phyloP scores from a whole-genome alignment of 2,329 filamentous ascomycete species.

The Clarireedia paspali region DNA sequence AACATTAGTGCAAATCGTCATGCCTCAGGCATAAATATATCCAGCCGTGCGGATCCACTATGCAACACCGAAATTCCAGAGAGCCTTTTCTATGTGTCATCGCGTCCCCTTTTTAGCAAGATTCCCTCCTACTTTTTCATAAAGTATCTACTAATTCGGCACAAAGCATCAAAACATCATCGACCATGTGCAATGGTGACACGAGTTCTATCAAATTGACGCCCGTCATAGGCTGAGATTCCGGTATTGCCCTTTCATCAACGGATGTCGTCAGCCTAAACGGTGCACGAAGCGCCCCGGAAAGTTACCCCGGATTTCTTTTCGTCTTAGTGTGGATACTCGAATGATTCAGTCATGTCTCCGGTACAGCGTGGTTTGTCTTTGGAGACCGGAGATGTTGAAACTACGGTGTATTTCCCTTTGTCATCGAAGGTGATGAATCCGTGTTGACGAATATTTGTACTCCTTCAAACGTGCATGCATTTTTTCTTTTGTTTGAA shows the following conservation, averaged over 20 bases:
- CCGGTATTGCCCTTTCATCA: not conserved
- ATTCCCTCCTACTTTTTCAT: not conserved
- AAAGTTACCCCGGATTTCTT: not conserved
- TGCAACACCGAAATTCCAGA: not conserved
- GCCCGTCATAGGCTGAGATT: not conserved
- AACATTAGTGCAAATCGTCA: too few species aligned
- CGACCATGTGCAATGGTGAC: not conserved
- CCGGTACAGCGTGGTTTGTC: not conserved
- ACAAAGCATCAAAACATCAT: not conserved
- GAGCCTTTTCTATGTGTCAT: constrained; percentile 6
- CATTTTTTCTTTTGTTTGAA: not conserved
- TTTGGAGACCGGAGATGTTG: constrained; percentile 1
- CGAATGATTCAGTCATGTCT: not conserved
- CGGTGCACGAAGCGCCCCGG: not conserved
- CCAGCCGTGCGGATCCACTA: not conserved
- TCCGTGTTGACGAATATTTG: not conserved
- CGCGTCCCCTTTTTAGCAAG: not conserved
- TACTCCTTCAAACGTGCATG: not conserved
- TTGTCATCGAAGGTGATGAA: not conserved
- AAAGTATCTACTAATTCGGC: not conserved
- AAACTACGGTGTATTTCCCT: not conserved
- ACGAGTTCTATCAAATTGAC: not conserved
- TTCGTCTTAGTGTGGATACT: not conserved
- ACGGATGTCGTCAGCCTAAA: not conserved
- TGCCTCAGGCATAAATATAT: not conserved